Evolutionary conservation across 768 basidiomycete species (phyloP).

Genomic region (Clitopilus hobsonii): DNA sequence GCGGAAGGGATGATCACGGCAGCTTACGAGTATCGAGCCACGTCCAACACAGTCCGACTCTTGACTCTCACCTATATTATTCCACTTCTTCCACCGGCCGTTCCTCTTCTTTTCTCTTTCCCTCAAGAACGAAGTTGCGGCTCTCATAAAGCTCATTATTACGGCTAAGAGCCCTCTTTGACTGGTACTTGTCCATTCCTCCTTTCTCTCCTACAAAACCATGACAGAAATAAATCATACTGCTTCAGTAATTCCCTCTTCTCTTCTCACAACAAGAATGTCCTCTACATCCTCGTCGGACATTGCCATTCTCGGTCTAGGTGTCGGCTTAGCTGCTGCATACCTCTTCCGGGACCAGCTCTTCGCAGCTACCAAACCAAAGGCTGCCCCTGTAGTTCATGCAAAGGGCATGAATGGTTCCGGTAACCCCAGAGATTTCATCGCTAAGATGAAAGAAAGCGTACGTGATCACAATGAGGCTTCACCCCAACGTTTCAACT

Average conservation of each 20-base stretch:
- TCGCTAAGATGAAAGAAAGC: slow-evolving; percentile 89
- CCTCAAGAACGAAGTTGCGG: neutral
- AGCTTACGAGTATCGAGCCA: slow-evolving; percentile 6
- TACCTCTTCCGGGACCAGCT: slow-evolving; percentile 85
- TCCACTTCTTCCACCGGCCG: slow-evolving; percentile 10
- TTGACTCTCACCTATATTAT: slow-evolving; percentile 4
- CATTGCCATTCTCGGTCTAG: slow-evolving; percentile 64
- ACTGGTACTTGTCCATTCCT: slow-evolving; percentile 14
- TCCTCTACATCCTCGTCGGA: slow-evolving; percentile 66
- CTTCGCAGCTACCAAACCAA: slow-evolving; percentile 64
- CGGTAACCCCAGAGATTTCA: slow-evolving; percentile 90
- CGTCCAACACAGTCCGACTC: slow-evolving; percentile 10
- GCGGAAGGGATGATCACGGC: slow-evolving; percentile 1
- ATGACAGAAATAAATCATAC: slow-evolving; percentile 32
- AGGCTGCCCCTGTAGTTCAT: slow-evolving; percentile 38
- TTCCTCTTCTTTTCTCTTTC: slow-evolving; percentile 6
- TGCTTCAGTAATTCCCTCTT: slow-evolving; percentile 32
- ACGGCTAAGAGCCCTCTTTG: slow-evolving; percentile 16
- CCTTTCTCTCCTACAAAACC: slow-evolving; percentile 12
- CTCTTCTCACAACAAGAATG: slow-evolving; percentile 38
- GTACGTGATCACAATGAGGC: slow-evolving; percentile 44
- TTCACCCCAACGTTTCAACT: slow-evolving; percentile 3
- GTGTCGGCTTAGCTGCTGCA: slow-evolving; percentile 68
- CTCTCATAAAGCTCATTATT: slow-evolving; percentile 5
- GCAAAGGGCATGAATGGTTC: slow-evolving; percentile 57